phyloP scores from a whole-genome alignment of 495 filamentous ascomycete species.

The Apiosordaria backusii region DNA sequence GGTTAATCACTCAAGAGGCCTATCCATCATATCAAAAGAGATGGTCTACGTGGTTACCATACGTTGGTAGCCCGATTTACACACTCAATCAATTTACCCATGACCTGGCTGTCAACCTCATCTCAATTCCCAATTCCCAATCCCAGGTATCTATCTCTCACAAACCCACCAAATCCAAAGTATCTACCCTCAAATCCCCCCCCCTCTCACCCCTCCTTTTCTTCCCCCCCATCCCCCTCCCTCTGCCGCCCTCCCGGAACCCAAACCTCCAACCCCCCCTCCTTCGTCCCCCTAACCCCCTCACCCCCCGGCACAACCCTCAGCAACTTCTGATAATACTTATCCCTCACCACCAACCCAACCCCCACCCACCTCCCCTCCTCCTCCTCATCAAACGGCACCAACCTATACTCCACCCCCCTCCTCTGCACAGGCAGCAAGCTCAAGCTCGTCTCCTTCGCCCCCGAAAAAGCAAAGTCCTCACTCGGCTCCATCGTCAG shows the following conservation, averaged over 20 bases:
- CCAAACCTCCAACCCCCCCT: slow-evolving; percentile 70
- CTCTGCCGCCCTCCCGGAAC: slow-evolving; percentile 28
- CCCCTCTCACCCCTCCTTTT: background rate
- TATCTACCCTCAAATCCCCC: background rate
- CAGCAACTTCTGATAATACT: slow-evolving; percentile 84
- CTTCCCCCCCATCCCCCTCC: background rate
- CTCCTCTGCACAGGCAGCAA: slow-evolving; percentile 75
- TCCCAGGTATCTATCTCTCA: background rate
- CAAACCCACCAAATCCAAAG: background rate
- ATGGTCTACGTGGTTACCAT: too few relatives aligned
- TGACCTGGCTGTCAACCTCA: too few relatives aligned
- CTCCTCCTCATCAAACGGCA: slow-evolving; percentile 42
- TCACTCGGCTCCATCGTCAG: slow-evolving; percentile 88
- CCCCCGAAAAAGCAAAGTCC: slow-evolving; percentile 87
- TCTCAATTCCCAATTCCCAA: background rate
- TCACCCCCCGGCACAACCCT: slow-evolving; percentile 62
- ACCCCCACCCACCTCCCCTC: slow-evolving; percentile 62
- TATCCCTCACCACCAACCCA: slow-evolving; percentile 72
- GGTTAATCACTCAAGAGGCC: too few relatives aligned
- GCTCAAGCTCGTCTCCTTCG: slow-evolving; percentile 72
- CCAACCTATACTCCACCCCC: slow-evolving; percentile 63
- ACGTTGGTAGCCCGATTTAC: too few relatives aligned
- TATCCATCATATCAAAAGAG: too few relatives aligned
- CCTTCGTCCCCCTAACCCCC: slow-evolving; percentile 70
- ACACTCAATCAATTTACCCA: too few relatives aligned